These are phyloP conservation scores for Boeremia exigua DNA, from an alignment of 2,329 filamentous ascomycete genomes.

Conservation along the genomic window DNA sequence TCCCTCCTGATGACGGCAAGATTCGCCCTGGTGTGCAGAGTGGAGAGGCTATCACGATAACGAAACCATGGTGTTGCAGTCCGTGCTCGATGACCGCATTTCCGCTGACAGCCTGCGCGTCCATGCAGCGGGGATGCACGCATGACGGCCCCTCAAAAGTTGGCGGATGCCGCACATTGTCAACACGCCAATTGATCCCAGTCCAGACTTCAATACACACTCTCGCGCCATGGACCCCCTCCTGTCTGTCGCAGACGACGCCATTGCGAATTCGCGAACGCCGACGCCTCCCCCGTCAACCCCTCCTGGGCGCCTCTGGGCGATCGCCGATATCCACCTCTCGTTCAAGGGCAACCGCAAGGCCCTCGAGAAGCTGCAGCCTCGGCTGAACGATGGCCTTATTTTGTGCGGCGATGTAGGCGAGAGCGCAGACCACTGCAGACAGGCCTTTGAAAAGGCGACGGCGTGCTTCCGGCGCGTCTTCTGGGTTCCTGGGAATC, in stretches of 20 bases:
- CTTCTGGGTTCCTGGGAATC: constrained; percentile 65
- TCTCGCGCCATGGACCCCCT: constrained; percentile 29
- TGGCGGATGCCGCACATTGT: not conserved
- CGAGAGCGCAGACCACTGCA: constrained; percentile 43
- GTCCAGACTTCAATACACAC: not conserved
- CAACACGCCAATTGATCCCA: not conserved
- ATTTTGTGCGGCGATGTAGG: constrained; percentile 54
- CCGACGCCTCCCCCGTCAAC: constrained; percentile 4
- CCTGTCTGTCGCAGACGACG: constrained; percentile 26
- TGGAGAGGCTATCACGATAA: not conserved
- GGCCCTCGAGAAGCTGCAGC: constrained; percentile 50
- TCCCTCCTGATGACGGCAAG: not conserved
- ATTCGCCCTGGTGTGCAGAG: not conserved
- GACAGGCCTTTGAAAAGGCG: constrained; percentile 46
- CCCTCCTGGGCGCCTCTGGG: constrained; percentile 47
- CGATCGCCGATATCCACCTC: constrained; percentile 56
- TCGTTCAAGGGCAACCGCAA: constrained; percentile 55
- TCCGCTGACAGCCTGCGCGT: constrained; percentile 8
- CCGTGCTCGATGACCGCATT: constrained; percentile 19
- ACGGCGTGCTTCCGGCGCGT: constrained; percentile 54
- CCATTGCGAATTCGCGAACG: constrained; percentile 4
- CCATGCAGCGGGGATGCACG: not conserved
- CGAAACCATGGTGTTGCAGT: constrained; percentile 16
- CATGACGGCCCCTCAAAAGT: not conserved
- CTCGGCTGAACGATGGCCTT: constrained; percentile 52